These are phyloP conservation scores for Catenaria anguillulae DNA, from an alignment of 371 early-diverging fungal species.

Conservation along the genomic window DNA sequence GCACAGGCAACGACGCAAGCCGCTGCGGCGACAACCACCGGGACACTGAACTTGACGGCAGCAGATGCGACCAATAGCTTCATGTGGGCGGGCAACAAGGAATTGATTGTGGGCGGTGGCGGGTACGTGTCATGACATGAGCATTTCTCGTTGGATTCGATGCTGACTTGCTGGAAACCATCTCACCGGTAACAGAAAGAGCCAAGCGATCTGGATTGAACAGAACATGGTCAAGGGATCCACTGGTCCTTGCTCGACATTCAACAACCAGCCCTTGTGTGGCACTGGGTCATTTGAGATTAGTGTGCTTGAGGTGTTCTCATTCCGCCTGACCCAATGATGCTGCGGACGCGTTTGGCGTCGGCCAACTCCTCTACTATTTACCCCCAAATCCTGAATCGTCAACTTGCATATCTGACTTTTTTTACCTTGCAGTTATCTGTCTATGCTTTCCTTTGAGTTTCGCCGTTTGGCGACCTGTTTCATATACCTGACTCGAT, in stretches of 20 bases:
- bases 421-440: no score
- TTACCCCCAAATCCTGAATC: no score
- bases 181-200: background rate
- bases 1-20: no score
- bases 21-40: no score
- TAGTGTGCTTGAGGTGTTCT: conserved; percentile 21
- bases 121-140: conserved; percentile 14
- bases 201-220: conserved; percentile 14
- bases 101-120: conserved; percentile 23
- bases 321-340: conserved; percentile 11
- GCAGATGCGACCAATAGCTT: conserved; percentile 13
- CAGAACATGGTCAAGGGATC: conserved; percentile 16
- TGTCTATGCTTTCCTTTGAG: no score
- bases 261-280: conserved; percentile 17
- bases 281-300: conserved; percentile 19
- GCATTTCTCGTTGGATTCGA: background rate
- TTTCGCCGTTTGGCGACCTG: no score
- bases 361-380: no score
- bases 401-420: no score
- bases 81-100: conserved; percentile 14
- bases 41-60: no score
- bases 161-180: background rate
- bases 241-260: conserved; percentile 22
- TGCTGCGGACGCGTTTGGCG: no score
- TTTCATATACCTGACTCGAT: no score